phyloP scores from a whole-genome alignment of 2,329 filamentous ascomycete genomes.

The Alternaria triticimaculans region DNA sequence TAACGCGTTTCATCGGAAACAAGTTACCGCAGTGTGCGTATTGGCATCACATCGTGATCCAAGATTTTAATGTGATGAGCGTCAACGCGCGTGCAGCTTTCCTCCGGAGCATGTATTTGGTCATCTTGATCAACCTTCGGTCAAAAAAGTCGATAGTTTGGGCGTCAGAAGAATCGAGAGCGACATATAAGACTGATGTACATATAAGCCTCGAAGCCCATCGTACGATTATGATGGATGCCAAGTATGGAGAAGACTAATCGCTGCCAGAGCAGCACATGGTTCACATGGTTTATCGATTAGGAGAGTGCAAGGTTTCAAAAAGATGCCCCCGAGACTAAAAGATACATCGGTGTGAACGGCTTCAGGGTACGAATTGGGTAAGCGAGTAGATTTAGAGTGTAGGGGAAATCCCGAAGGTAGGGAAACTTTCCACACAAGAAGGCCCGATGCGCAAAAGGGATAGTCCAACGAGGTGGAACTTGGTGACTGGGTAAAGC shows the following conservation, averaged over 20 bases:
- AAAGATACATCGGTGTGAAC: conserved; percentile 6
- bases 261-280: neutral
- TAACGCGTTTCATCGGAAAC: conserved; percentile 10
- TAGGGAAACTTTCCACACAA: conserved; percentile 10
- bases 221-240: neutral
- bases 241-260: neutral
- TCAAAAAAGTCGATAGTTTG: neutral
- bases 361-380: conserved; percentile 7
- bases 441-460: conserved; percentile 8
- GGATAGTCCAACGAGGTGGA: neutral
- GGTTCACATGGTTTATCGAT: conserved; percentile 12
- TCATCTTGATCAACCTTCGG: neutral
- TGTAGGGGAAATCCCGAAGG: neutral
- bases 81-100: neutral
- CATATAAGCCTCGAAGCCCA: neutral
- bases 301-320: conserved; percentile 1
- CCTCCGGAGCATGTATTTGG: neutral
- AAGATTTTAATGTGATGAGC: neutral
- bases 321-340: conserved; percentile 1
- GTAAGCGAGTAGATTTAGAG: conserved; percentile 8
- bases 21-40: neutral
- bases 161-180: neutral
- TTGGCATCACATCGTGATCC: neutral
- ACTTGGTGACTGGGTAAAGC: conserved; percentile 8
- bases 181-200: neutral